These are phyloP conservation scores for Spergularia bocconei DNA, from an alignment of 148 eudicot genomes.

Conservation along the genomic window DNA sequence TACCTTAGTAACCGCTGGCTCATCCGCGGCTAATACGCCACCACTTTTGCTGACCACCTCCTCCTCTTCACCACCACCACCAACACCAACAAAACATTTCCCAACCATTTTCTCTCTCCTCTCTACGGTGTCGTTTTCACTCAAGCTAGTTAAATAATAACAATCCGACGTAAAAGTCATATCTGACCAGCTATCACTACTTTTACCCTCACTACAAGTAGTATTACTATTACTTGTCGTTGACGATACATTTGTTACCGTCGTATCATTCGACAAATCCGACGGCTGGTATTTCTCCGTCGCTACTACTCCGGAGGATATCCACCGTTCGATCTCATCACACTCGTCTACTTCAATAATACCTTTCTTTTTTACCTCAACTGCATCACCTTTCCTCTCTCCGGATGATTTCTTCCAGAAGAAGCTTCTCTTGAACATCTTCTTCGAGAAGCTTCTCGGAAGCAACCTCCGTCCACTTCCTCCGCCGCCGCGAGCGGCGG, in stretches of 20 bases:
- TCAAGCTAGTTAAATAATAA: constrained; percentile 15
- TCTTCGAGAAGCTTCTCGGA: constrained; percentile 50
- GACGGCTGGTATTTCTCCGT: constrained; percentile 33
- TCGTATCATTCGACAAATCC: constrained; percentile 29
- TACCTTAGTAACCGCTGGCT: constrained; percentile 38
- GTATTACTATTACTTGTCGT: constrained; percentile 18
- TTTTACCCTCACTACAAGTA: constrained; percentile 28
- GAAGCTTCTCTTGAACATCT: constrained; percentile 41
- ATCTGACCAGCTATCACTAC: constrained; percentile 50
- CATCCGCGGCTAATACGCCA: constrained; percentile 30
- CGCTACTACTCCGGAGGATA: constrained; percentile 30
- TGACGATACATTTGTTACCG: constrained; percentile 17
- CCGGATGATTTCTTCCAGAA: constrained; percentile 32
- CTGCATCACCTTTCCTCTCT: background rate
- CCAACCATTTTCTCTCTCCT: constrained; percentile 18
- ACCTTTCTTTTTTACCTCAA: too few species aligned
- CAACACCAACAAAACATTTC: background rate
- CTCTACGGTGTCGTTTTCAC: constrained; percentile 40
- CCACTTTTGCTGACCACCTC: constrained; percentile 27
- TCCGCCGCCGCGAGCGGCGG: background rate
- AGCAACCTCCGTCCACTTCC: constrained; percentile 19
- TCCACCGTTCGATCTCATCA: constrained; percentile 58
- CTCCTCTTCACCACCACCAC: constrained; percentile 9
- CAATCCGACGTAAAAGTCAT: constrained; percentile 44
- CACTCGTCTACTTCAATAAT: constrained; percentile 4